These are phyloP conservation scores for Monilinia fructicola DNA, from an alignment of 2,329 filamentous ascomycete species.

Conservation along the genomic window DNA sequence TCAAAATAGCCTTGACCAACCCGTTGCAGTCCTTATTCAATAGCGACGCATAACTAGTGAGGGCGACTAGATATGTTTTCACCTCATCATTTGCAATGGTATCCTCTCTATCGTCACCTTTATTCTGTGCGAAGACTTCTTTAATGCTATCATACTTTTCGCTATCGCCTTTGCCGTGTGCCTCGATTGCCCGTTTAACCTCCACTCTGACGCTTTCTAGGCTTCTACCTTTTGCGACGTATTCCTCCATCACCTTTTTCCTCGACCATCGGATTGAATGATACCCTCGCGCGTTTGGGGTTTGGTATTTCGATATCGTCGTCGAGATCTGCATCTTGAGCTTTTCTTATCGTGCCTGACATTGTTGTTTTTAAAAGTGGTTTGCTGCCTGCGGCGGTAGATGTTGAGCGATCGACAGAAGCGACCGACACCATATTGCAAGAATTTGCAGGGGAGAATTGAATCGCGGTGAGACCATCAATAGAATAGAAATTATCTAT, in stretches of 20 bases:
- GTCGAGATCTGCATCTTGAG: conserved; percentile 36
- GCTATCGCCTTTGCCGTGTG: conserved; percentile 56
- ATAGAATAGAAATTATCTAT: conserved; percentile 5
- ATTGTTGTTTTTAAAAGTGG: conserved; percentile 37
- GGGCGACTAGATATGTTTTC: conserved; percentile 60
- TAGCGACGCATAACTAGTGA: conserved; percentile 60
- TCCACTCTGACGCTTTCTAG: conserved; percentile 37
- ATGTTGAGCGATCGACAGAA: conserved; percentile 13
- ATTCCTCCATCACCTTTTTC: conserved; percentile 40
- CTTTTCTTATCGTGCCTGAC: conserved; percentile 36
- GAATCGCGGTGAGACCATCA: conserved; percentile 10
- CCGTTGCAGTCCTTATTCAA: conserved; percentile 59
- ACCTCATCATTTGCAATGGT: conserved; percentile 43
- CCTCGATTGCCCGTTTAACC: conserved; percentile 48
- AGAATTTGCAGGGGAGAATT: not conserved
- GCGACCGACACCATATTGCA: conserved; percentile 21
- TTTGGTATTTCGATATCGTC: conserved; percentile 34
- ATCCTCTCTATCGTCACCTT: conserved; percentile 30
- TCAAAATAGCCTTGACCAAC: conserved; percentile 58
- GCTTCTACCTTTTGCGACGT: conserved; percentile 33
- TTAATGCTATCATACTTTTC: conserved; percentile 63
- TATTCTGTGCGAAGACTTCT: conserved; percentile 48
- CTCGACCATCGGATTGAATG: conserved; percentile 41
- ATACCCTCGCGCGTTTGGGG: conserved; percentile 37
- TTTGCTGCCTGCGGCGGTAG: conserved; percentile 29